phyloP scores from a whole-genome alignment of 2,329 filamentous ascomycete species.

The Balansia obtecta region DNA sequence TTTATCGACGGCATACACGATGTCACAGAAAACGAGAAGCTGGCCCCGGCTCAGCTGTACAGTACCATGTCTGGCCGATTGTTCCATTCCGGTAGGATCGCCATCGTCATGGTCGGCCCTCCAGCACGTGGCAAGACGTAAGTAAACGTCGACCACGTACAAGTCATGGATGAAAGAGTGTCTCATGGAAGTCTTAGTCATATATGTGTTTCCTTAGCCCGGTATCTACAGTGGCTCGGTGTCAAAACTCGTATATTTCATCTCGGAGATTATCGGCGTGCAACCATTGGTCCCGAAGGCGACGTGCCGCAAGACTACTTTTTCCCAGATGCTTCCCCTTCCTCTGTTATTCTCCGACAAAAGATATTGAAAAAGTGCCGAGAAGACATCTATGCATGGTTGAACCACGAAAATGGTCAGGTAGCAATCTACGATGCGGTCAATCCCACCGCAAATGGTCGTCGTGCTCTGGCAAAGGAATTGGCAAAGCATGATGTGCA shows the following conservation, averaged over 20 bases:
- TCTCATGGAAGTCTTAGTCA: conserved; percentile 41
- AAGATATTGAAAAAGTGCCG: conserved; percentile 97
- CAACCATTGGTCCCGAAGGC: conserved; percentile 71
- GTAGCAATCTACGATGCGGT: conserved; percentile 98
- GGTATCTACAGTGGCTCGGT: conserved; percentile 92
- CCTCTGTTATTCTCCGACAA: conserved; percentile 85
- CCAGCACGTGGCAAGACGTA: conserved; percentile 92
- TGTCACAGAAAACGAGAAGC: conserved; percentile 63
- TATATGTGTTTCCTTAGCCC: conserved; percentile 86
- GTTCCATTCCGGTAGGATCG: conserved; percentile 94
- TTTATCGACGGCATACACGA: conserved; percentile 97
- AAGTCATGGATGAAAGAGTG: background rate
- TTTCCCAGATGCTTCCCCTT: conserved; percentile 84
- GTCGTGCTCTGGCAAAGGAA: conserved; percentile 80
- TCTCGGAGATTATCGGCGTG: conserved; percentile 87
- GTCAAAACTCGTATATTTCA: conserved; percentile 98
- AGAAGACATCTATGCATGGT: conserved; percentile 91
- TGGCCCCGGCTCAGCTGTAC: conserved; percentile 94
- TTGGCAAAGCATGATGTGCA: conserved; percentile 96
- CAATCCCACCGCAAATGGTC: conserved; percentile 74
- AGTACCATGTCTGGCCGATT: conserved; percentile 94
- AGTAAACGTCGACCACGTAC: conserved; percentile 19
- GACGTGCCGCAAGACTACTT: conserved; percentile 96
- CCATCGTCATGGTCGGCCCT: conserved; percentile 91
- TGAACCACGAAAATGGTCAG: conserved; percentile 95